phyloP scores from a whole-genome alignment of 441 rosid genomes.

The Rhodomyrtus psidioides region DNA sequence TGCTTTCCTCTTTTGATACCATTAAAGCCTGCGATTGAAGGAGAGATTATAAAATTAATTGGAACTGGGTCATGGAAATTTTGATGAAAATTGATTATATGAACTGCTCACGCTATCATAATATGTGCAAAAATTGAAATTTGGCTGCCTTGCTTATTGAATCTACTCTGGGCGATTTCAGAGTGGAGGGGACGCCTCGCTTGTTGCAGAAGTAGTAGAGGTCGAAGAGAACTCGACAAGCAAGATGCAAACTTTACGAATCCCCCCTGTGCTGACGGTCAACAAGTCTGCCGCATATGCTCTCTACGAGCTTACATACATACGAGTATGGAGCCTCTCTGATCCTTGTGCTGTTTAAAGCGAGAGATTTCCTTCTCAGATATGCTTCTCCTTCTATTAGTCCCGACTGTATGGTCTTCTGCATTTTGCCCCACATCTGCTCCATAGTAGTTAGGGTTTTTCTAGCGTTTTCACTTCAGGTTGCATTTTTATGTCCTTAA shows the following conservation, averaged over 20 bases:
- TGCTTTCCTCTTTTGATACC: background rate
- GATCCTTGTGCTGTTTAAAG: background rate
- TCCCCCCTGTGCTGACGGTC: constrained; percentile 78
- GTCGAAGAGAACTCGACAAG: constrained; percentile 83
- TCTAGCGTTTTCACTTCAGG: background rate
- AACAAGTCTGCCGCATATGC: constrained; percentile 80
- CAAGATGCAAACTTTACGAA: constrained; percentile 65
- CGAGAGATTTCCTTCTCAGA: background rate
- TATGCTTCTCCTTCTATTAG: background rate
- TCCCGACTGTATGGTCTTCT: background rate
- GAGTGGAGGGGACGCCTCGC: constrained; percentile 92
- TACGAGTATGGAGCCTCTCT: constrained; percentile 36
- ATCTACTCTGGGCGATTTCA: background rate
- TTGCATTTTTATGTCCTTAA: background rate
- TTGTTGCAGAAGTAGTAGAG: constrained; percentile 87
- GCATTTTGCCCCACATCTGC: background rate
- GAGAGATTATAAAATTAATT: background rate
- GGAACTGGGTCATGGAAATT: background rate
- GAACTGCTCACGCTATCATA: background rate
- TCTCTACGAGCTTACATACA: constrained; percentile 60
- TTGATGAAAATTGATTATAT: background rate
- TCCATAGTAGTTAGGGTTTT: background rate
- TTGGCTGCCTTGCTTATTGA: background rate
- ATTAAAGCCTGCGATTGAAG: background rate
- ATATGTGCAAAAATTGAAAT: background rate